These are phyloP conservation scores for Trichophyton benhamiae DNA, from an alignment of 2,329 filamentous ascomycete species.

Conservation along the genomic window DNA sequence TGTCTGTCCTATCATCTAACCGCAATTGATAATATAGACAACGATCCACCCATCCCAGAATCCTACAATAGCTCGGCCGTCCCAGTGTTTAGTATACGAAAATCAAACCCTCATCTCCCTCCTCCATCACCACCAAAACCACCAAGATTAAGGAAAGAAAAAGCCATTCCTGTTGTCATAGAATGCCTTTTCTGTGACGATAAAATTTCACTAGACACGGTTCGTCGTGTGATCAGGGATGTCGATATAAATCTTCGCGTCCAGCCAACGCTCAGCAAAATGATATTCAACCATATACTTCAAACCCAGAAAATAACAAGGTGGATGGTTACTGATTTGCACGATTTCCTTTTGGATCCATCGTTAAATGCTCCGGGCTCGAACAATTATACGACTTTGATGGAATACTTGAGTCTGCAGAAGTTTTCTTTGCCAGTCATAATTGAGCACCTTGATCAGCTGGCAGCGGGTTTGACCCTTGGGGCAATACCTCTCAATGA, in stretches of 20 bases:
- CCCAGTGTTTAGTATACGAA: background rate
- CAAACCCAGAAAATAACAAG: constrained; percentile 8
- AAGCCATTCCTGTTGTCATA: background rate
- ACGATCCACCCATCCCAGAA: background rate
- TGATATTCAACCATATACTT: constrained; percentile 25
- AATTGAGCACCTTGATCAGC: constrained; percentile 13
- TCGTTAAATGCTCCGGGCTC: constrained; percentile 26
- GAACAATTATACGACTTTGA: constrained; percentile 23
- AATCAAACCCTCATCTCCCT: background rate
- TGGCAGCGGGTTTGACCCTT: constrained; percentile 23
- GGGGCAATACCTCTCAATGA: constrained; percentile 26
- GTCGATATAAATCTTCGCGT: constrained; percentile 24
- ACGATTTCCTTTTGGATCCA: constrained; percentile 26
- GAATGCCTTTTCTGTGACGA: background rate
- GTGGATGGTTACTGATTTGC: constrained; percentile 17
- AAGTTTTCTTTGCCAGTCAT: constrained; percentile 11
- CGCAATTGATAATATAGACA: background rate
- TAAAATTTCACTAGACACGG: constrained; percentile 17
- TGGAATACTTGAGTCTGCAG: constrained; percentile 18
- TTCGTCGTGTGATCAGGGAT: constrained; percentile 19
- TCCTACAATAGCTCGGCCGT: background rate
- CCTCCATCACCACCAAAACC: background rate
- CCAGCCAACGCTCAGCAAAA: constrained; percentile 25
- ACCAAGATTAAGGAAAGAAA: background rate
- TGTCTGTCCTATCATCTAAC: background rate